Evolutionary conservation across 208 protist species (phyloP).

Genomic region (Wallacemonas sp.): DNA sequence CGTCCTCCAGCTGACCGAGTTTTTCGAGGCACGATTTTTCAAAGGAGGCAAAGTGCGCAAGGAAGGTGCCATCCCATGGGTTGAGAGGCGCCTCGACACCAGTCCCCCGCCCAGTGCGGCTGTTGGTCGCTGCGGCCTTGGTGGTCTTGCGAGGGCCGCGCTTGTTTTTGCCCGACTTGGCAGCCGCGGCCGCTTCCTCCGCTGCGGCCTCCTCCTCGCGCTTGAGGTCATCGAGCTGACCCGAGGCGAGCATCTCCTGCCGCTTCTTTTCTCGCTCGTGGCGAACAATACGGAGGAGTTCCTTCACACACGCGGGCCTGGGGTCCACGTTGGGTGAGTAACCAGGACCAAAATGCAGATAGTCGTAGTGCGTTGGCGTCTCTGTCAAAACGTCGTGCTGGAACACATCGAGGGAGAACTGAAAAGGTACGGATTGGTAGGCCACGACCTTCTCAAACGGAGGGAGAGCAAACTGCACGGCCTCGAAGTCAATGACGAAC

Average conservation of each 20-base stretch:
- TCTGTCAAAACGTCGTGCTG: conserved; percentile 85
- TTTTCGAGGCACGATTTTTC: conserved; percentile 90
- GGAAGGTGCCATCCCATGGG: conserved; percentile 85
- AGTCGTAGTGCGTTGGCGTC: conserved; percentile 88
- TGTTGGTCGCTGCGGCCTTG: not conserved
- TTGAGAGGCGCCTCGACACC: conserved; percentile 49
- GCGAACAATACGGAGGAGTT: conserved; percentile 79
- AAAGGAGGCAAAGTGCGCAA: conserved; percentile 88
- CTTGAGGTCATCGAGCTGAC: conserved; percentile 44
- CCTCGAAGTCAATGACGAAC: conserved; percentile 92
- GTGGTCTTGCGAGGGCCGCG: not conserved
- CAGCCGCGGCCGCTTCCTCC: conserved; percentile 21
- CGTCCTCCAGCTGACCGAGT: conserved; percentile 67
- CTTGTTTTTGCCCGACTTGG: not conserved
- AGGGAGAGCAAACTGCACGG: conserved; percentile 84
- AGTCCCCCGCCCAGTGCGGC: conserved; percentile 32
- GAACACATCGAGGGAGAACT: conserved; percentile 91
- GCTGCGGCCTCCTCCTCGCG: conserved; percentile 20
- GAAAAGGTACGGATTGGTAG: conserved; percentile 86
- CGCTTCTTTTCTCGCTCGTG: conserved; percentile 76
- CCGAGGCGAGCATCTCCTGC: conserved; percentile 51
- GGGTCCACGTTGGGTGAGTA: conserved; percentile 87
- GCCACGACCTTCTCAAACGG: conserved; percentile 77
- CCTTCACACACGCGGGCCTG: conserved; percentile 53
- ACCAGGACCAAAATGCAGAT: conserved; percentile 85